A percentile compares a stretch with the other conserved stretches of the same genome.
Evolutionary conservation across 371 early-diverging fungal genomes (phyloP).

Genomic region (Mucor velutinosus): DNA sequence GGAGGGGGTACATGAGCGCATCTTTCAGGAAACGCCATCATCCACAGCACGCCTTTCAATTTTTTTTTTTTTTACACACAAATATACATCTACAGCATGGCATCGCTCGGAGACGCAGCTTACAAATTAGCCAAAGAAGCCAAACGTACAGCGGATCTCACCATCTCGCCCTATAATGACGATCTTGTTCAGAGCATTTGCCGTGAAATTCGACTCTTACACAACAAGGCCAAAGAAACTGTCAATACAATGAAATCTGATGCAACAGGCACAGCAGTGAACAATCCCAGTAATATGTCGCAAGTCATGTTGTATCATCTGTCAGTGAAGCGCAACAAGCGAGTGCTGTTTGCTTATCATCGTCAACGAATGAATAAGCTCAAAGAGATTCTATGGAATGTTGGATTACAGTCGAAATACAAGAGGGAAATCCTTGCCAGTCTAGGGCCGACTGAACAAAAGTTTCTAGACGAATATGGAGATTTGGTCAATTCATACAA

Average conservation of each 20-base stretch:
- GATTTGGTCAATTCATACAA: slow-evolving; percentile 67
- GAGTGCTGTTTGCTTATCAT: slow-evolving; percentile 90
- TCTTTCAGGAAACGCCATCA: background rate
- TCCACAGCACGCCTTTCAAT: background rate
- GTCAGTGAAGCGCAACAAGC: slow-evolving; percentile 77
- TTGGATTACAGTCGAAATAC: slow-evolving; percentile 51
- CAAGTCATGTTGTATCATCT: slow-evolving; percentile 58
- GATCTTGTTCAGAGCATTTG: slow-evolving; percentile 81
- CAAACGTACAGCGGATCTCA: slow-evolving; percentile 73
- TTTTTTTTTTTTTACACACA: background rate
- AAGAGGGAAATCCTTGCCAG: slow-evolving; percentile 47
- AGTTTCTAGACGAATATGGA: slow-evolving; percentile 65
- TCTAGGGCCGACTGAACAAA: slow-evolving; percentile 68
- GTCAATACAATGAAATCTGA: slow-evolving; percentile 28
- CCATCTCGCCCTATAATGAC: slow-evolving; percentile 78
- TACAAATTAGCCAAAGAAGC: slow-evolving; percentile 82
- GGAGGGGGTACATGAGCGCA: background rate
- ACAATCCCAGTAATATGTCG: slow-evolving; percentile 35
- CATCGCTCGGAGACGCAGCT: slow-evolving; percentile 35
- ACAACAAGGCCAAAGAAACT: slow-evolving; percentile 35
- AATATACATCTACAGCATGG: background rate
- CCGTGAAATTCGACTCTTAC: slow-evolving; percentile 73
- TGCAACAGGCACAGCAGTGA: background rate
- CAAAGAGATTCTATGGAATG: slow-evolving; percentile 76
- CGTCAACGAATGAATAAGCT: slow-evolving; percentile 72